Evolutionary conservation across 352 stramenopile genomes (phyloP), one percentile per base, ranked within the genome.

Genomic region (Phytophthora quininea): DNA sequence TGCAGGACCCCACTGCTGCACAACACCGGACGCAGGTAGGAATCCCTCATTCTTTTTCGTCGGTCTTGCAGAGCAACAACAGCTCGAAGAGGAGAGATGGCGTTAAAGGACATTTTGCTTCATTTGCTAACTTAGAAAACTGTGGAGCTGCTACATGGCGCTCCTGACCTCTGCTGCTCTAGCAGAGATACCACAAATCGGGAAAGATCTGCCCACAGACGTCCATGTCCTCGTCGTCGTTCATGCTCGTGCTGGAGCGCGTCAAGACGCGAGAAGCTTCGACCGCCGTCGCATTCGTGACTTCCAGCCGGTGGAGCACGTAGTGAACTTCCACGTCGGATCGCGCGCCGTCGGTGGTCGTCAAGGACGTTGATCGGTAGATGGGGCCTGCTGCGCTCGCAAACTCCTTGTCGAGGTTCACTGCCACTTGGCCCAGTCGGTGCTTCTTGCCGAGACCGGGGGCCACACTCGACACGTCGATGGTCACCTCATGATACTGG

Each of bases 171-270:
- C 19, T 24, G 19, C 19, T 24, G 19, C 19, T 24, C 54, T 61
- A 82, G 54, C 75, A 77, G 58, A 84, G 66, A 73, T 85, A 85
- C 76, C 76, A 85, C 31, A 85, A 71, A 68, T 73, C 58, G 3
- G 76, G 71, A 51, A 85, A 82, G 40, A 79, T 77, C 61, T 76
- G 70, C 33, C 76, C 76, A 14, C 66, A 82, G 27, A 62, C 71
- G 54, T 78, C 74, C 60, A 85, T 81, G 59, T 82, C 76, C 57
- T 74, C 74, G 60, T 79, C 74, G 61, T 85, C 76, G 49, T 85
- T 78, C 19, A 85, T 62, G 46, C 71, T 79, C 15, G 61, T 61
- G 52, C 52, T 63, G 3, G 76, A 79, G 7, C 65, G 56, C 30
- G 68, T 71, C 45, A 85, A 62, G 24, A 69, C 47, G 14, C 58